Percentiles rank a stretch among this genome's conserved stretches.
phyloP scores from a whole-genome alignment of 495 filamentous ascomycete species.

The Talaromyces thailandensis region DNA sequence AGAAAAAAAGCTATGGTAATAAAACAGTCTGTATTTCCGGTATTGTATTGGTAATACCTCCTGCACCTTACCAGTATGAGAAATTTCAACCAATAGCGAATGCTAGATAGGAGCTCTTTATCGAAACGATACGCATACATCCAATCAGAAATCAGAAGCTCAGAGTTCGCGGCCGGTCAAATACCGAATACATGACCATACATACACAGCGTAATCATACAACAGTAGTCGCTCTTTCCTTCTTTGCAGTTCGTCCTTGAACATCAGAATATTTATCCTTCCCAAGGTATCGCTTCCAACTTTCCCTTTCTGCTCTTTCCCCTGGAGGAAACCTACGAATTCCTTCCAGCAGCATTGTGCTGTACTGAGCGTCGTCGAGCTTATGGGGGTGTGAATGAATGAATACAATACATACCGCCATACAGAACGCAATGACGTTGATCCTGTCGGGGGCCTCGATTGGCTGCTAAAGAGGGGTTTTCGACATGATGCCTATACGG shows the following conservation, averaged over 20 bases:
- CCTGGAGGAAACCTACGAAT: background rate
- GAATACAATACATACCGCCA: background rate
- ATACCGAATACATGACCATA: background rate
- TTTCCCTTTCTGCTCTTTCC: too few species aligned
- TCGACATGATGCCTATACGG: background rate
- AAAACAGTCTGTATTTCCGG: conserved; percentile 3
- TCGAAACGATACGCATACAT: background rate
- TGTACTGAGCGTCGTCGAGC: background rate
- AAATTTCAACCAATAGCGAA: background rate
- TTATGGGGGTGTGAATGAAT: background rate
- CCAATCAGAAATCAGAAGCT: background rate
- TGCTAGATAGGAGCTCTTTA: background rate
- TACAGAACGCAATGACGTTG: background rate
- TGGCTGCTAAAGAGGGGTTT: background rate
- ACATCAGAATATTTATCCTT: background rate
- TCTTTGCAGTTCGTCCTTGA: background rate
- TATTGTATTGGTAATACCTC: background rate
- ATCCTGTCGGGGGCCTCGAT: background rate
- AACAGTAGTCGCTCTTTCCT: background rate
- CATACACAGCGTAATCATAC: background rate
- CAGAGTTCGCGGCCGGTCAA: background rate
- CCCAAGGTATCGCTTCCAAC: too few species aligned
- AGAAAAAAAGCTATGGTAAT: background rate
- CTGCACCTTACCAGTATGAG: background rate
- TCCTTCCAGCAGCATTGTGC: background rate